These are phyloP conservation scores for Sideroxylon spinosum DNA, from an alignment of 179 eudicot species.

Conservation along the genomic window DNA sequence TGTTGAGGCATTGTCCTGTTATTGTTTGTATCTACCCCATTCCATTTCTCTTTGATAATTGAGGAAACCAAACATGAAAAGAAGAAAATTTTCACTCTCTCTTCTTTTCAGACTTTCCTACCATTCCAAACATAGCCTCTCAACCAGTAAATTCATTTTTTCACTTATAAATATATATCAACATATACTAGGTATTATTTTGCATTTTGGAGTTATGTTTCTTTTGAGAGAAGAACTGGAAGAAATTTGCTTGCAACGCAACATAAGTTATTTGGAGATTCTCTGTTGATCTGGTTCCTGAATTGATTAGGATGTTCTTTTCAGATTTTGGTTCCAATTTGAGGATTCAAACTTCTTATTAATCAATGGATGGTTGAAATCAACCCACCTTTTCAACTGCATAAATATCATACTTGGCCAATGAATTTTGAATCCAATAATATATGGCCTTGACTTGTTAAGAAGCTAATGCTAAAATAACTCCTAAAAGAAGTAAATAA, in stretches of 20 bases:
- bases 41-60: too few species aligned
- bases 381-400: neutral
- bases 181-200: neutral
- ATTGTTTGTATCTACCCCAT: too few species aligned
- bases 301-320: conserved; percentile 1
- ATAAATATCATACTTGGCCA: neutral
- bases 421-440: neutral
- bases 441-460: neutral
- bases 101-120: too few species aligned
- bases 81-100: too few species aligned
- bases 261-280: neutral
- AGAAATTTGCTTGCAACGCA: neutral
- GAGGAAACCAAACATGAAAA: too few species aligned
- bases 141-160: neutral
- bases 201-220: neutral
- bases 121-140: too few species aligned
- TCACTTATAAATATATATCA: neutral
- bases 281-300: neutral
- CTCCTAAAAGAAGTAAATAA: too few species aligned
- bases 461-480: neutral
- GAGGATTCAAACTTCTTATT: neutral
- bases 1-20: neutral
- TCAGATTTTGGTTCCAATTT: neutral
- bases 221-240: too few species aligned
- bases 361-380: neutral